Evolutionary conservation across 192 early-diverging fungal genomes (phyloP), one percentile per base, ranked within the genome.

Genomic region (Coemansia aciculifera): DNA sequence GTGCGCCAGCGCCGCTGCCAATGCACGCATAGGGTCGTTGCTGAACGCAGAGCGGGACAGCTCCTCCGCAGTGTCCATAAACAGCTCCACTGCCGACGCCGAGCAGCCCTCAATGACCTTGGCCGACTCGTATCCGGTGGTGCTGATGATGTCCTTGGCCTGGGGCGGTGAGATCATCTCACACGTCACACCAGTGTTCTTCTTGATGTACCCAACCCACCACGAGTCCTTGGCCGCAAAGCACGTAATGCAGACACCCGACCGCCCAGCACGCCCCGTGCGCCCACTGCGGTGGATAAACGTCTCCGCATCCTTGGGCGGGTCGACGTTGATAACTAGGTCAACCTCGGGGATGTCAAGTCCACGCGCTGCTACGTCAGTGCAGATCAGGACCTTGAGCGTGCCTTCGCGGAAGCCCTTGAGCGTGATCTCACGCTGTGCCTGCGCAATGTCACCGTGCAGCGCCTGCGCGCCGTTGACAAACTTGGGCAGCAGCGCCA

Each of bases 321-420:
- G 95, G 69, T 97, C 94, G 70, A 90, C 90, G 84, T 98, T 97
- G 85, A 98, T 93, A 21, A 98, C 96, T 39, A 98, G 83, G 86
- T 97, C 96, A 52, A 97, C 94, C 84, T 95, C 91, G 43, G 94
- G 94, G 69, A 98, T 96, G 86, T 97, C 95, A 65, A 97, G 86
- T 69, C 96, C 96, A 80, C 96, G 93, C 31, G 95, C 95, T 39
- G 91, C 88, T 23, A 98, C 96, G 78, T 98, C 96, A 3, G 96
- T 97, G 73, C 93, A 91, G 37, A 98, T 90, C 60, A 97, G 90
- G 71, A 94, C 85, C 90, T 93, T 69, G 29, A 96, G 93, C 59
- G 93, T 90, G 66, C 96, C 97, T 12, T 95, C 95, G 63, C 97
- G 89, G 44, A 96, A 96, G 31, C 96, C 85, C 62, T 96, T 90